A percentile compares a stretch with the other conserved stretches of the same genome.
Evolutionary conservation across 768 basidiomycete genomes (phyloP).

Genomic region (Boletus pseudo-olivaceus): DNA sequence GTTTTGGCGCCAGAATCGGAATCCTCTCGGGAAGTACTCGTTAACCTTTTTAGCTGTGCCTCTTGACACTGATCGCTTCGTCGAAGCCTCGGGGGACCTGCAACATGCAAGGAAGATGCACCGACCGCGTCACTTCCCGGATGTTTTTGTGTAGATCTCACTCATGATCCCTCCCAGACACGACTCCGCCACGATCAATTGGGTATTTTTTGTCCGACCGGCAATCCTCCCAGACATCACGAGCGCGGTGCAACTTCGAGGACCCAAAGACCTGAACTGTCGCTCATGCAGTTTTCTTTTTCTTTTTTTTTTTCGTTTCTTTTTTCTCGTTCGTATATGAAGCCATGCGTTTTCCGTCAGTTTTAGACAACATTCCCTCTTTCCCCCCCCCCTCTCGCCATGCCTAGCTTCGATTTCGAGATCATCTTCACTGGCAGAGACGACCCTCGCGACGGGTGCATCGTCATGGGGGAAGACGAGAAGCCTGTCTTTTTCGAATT

Average conservation of each 20-base stretch:
- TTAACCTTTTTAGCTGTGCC: conserved; percentile 29
- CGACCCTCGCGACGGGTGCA: conserved; percentile 61
- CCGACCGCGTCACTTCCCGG: conserved; percentile 12
- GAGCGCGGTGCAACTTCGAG: conserved; percentile 34
- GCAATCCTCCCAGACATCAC: conserved; percentile 45
- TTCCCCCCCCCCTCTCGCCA: conserved; percentile 9
- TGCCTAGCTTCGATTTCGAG: conserved; percentile 43
- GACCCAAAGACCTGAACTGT: conserved; percentile 27
- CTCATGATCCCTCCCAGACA: conserved; percentile 31
- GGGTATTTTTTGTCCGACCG: conserved; percentile 43
- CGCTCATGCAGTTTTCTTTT: conserved; percentile 5
- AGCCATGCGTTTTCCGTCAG: conserved; percentile 12
- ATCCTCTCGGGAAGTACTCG: conserved; percentile 20
- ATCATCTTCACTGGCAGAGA: conserved; percentile 69
- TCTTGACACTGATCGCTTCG: conserved; percentile 20
- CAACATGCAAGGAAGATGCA: conserved; percentile 11
- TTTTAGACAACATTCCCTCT: not conserved
- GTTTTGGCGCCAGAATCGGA: conserved; percentile 11
- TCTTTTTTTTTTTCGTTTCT: not conserved
- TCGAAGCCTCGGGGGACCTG: conserved; percentile 5
- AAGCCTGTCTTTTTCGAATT: conserved; percentile 63
- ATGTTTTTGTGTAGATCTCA: conserved; percentile 17
- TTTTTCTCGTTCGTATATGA: conserved; percentile 26
- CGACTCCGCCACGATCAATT: conserved; percentile 49
- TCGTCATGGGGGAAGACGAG: conserved; percentile 63